A percentile compares a stretch with the other conserved stretches of the same genome.
phyloP scores from a whole-genome alignment of 176 grass and related monocot species.

The Pharus latifolius region DNA sequence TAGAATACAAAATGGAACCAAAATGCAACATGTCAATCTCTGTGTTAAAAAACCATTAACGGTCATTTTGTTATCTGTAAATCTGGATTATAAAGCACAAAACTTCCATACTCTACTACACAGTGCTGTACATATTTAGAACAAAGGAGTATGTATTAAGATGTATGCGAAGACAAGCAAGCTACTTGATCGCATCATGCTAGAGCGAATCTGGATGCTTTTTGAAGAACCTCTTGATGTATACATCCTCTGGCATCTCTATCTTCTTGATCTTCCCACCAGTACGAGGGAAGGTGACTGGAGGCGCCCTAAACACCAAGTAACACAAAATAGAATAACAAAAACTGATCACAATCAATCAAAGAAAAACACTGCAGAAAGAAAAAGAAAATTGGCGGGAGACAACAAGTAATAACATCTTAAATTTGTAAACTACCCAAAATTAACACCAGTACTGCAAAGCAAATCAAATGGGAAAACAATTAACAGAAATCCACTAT shows the following conservation, averaged over 20 bases:
- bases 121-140: background rate
- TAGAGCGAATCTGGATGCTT: constrained; percentile 64
- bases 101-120: background rate
- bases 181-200: constrained; percentile 71
- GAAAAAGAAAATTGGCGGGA: background rate
- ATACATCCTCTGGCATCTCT: constrained; percentile 58
- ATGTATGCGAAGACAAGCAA: background rate
- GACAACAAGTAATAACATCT: background rate
- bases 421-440: background rate
- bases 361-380: background rate
- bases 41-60: background rate
- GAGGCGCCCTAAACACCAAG: constrained; percentile 40
- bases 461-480: background rate
- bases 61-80: background rate
- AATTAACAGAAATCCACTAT: background rate
- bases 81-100: background rate
- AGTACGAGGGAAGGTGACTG: constrained; percentile 52
- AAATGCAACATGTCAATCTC: background rate
- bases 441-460: background rate
- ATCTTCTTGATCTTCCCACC: constrained; percentile 55
- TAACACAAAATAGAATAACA: background rate
- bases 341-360: background rate
- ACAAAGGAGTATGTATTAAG: background rate
- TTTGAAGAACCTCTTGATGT: constrained; percentile 54
- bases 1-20: background rate